phyloP scores from a whole-genome alignment of 768 basidiomycete species.

The Termitomyces sp. region DNA sequence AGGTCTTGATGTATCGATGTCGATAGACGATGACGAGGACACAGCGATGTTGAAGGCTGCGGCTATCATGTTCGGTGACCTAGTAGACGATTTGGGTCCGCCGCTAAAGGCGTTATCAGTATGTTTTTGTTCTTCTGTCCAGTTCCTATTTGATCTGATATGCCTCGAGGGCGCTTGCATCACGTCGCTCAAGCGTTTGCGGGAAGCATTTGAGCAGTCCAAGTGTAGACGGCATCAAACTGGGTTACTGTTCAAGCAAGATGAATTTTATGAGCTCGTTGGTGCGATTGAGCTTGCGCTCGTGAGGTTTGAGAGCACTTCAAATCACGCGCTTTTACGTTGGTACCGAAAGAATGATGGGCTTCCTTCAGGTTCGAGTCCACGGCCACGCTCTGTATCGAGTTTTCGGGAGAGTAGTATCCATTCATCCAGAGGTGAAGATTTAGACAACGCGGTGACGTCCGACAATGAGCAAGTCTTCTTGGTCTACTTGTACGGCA shows the following conservation, averaged over 20 bases:
- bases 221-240: slow-evolving; percentile 23
- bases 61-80: slow-evolving; percentile 69
- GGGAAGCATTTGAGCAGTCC: slow-evolving; percentile 56
- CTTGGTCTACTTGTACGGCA: slow-evolving; percentile 82
- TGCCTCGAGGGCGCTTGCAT: slow-evolving; percentile 51
- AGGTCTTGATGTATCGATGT: slow-evolving; percentile 1
- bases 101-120: slow-evolving; percentile 74
- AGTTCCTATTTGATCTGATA: background rate
- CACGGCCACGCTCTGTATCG: slow-evolving; percentile 19
- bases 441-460: slow-evolving; percentile 33
- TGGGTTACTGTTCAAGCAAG: slow-evolving; percentile 32
- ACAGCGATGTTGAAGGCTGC: slow-evolving; percentile 52
- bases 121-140: slow-evolving; percentile 17
- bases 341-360: slow-evolving; percentile 56
- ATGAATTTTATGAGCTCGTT: slow-evolving; percentile 62
- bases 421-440: slow-evolving; percentile 14
- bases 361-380: slow-evolving; percentile 7
- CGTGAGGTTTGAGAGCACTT: slow-evolving; percentile 73
- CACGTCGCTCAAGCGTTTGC: slow-evolving; percentile 54
- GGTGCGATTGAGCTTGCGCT: slow-evolving; percentile 66
- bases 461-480: slow-evolving; percentile 81
- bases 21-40: slow-evolving; percentile 26
- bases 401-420: slow-evolving; percentile 12
- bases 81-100: slow-evolving; percentile 75
- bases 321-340: slow-evolving; percentile 77